Base-by-base conservation (phyloP, 257 asterid genomes). In the Gardenia jasminoides region DNA sequence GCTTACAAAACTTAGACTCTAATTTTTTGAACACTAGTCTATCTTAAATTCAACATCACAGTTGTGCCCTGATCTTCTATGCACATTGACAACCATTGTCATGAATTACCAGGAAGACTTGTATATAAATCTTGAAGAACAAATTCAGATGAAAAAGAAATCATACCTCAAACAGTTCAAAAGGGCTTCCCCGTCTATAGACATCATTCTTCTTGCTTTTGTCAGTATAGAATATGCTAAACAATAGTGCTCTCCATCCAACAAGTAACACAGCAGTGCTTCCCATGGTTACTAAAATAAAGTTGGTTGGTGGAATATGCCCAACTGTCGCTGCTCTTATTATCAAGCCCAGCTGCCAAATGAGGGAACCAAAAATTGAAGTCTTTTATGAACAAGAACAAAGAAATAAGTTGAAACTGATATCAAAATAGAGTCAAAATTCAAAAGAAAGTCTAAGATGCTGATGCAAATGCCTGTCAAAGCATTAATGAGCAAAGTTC, bases 181-280 rank as follows among this genome's bases (percentile, higher is more conserved):
- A 92, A 54, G 97, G 90, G 86, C 88, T 92, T 74, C 98, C 98
- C 0, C 85, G 89, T 86, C 90, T 92, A 85, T 91, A 93, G 10
- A 85, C 90, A 71, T 92, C 94, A 61, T 85, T 87, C 83, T 85
- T 88, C 85, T 86, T 89, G 36, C 78, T 87, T 68, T 91, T 84
- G 46, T 86, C 84, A 3, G 70, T 58, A 26, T 92, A 87, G 77
- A 91, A 82, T 81, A 90, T 71, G 83, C 82, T 92, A 79, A 78
- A 87, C 59, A 93, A 66, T 59, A 93, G 82, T 1, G 96, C 84
- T 81, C 99, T 85, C 98, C 98, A 92, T 65, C 97, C 98, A 72
- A 95, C 81, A 50, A 95, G 96, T 75, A 95, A 74, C 50, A 90
- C 81, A 41, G 91, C 97, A 3, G 99, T 95, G 90, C 96, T 95